Base-by-base conservation (phyloP, 2,329 filamentous ascomycete genomes). In the Orbilia ellipsospora region DNA sequence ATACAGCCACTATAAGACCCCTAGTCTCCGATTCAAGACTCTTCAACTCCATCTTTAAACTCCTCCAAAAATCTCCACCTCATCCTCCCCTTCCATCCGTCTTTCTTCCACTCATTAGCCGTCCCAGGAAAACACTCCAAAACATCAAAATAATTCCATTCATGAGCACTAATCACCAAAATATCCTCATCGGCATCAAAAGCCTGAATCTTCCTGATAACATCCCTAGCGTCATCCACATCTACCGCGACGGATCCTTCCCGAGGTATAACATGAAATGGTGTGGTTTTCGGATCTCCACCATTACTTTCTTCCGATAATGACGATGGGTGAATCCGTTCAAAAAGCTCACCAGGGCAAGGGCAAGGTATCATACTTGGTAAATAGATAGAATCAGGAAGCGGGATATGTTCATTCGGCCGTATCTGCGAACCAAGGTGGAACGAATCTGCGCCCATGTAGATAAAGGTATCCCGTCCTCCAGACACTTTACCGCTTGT, bases 1-100 rank as follows among this genome's bases (percentile, higher is more conserved):
- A 36, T 36, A 36, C 31, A 6, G 31, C 31, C 2, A 36, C 8
- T 6, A 36, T 36, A 10, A 10, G 10, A 36, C 31, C 10, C 31
- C 31, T 7, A 36, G 8, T 36, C 31, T 36, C 8, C 31, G 10
- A 36, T 36, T 36, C 31, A 36, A 6, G 2, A 36, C 10, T 6
- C 31, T 26, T 80, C 80, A 10, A 86, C 81, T 0, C 84, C 85
- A 28, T 81, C 79, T 5, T 83, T 81, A 77, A 86, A 86, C 70
- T 87, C 86, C 40, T 80, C 82, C 78, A 88, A 79, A 78, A 88
- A 88, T 63, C 82, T 78, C 84, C 86, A 88, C 40, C 83, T 80
- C 0, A 80, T 80, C 75, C 85, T 83, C 56, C 82, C 78, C n/a
- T 80, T 83, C 83, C 84, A 85, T 0, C 82, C 84, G 77, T 86